A percentile compares a stretch with the other conserved stretches of the same genome.
These are phyloP conservation scores for Fusarium ambrosium DNA, from an alignment of 2,329 filamentous ascomycete species.

Conservation along the genomic window DNA sequence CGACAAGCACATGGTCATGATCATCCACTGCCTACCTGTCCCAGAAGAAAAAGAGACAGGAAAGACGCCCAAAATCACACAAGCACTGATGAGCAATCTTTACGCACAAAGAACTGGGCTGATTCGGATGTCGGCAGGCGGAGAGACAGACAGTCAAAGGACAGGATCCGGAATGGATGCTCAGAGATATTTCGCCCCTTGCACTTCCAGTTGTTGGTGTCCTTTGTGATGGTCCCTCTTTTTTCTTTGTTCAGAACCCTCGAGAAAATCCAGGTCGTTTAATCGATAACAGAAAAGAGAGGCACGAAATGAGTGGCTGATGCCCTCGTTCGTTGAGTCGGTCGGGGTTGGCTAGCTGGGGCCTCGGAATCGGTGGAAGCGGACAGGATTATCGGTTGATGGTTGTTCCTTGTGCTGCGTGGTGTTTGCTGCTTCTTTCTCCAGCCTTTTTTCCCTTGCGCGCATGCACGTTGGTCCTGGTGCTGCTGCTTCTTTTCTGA, in stretches of 20 bases:
- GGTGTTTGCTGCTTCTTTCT: constrained; percentile 17
- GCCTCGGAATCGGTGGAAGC: constrained; percentile 26
- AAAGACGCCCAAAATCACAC: constrained; percentile 22
- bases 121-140: constrained; percentile 14
- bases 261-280: constrained; percentile 4
- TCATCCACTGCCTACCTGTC: background rate
- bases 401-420: constrained; percentile 32
- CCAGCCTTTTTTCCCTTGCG: background rate
- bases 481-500: constrained; percentile 10
- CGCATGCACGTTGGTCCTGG: constrained; percentile 17
- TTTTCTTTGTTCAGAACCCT: constrained; percentile 22
- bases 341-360: constrained; percentile 15
- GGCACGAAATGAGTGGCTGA: constrained; percentile 31
- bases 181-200: constrained; percentile 38
- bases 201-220: constrained; percentile 12
- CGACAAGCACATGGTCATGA: constrained; percentile 26
- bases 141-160: constrained; percentile 22
- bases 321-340: constrained; percentile 17
- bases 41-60: background rate
- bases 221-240: constrained; percentile 5
- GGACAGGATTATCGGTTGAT: constrained; percentile 33
- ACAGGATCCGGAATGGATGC: constrained; percentile 21
- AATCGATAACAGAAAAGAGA: constrained; percentile 13
- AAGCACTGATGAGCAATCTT: constrained; percentile 31
- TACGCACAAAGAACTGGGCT: constrained; percentile 27